Evolutionary conservation across 2,329 filamentous ascomycete species (phyloP).

Genomic region (Colletotrichum siamense): DNA sequence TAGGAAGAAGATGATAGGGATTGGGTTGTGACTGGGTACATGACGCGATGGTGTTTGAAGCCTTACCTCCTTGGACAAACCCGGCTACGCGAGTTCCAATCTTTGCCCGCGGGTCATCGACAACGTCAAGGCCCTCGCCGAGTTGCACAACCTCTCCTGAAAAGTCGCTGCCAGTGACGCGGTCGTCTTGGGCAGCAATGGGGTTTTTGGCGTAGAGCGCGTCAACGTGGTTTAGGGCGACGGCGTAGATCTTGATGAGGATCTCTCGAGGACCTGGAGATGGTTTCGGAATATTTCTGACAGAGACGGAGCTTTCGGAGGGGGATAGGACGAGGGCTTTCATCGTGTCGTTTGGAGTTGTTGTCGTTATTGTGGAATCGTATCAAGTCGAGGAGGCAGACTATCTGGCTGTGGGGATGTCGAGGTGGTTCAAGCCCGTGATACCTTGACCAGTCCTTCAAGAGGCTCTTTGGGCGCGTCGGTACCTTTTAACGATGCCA

Average conservation of each 20-base stretch:
- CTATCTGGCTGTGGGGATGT: accelerated
- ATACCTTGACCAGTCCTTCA: no score
- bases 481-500: not conserved
- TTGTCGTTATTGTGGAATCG: accelerated
- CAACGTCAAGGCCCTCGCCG: slow-evolving; percentile 12
- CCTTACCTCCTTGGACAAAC: slow-evolving; percentile 43
- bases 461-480: not conserved
- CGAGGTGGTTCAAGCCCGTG: no score
- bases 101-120: slow-evolving; percentile 21
- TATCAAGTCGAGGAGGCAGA: not conserved
- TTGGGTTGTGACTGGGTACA: no score
- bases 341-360: not conserved
- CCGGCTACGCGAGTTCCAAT: slow-evolving; percentile 40
- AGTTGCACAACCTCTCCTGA: slow-evolving; percentile 35
- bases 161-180: slow-evolving; percentile 46
- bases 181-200: slow-evolving; percentile 31
- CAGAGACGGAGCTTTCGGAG: not conserved
- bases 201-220: slow-evolving; percentile 39
- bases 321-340: not conserved
- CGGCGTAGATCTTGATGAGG: slow-evolving; percentile 27
- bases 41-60: no score
- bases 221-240: slow-evolving; percentile 33
- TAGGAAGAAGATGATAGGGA: no score
- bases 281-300: not conserved
- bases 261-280: slow-evolving; percentile 16